Conservation (phyloP, 1,284 basidiomycete genomes). For the Malassezia obtusa region DNA sequence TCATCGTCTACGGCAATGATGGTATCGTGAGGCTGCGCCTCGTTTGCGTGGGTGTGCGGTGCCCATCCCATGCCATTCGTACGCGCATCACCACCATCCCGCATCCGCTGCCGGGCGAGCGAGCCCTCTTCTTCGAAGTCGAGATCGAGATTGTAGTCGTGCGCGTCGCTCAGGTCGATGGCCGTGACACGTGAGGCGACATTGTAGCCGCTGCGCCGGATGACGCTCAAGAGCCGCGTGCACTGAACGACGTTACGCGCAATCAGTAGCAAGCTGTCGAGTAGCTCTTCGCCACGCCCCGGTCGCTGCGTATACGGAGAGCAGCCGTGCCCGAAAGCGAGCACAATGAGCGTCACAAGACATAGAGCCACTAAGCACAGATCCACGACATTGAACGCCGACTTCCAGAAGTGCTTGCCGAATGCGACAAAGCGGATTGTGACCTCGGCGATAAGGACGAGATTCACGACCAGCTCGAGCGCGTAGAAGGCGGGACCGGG, state of each 20-base stretch:
- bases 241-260: slow-evolving; percentile 41
- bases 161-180: slow-evolving; percentile 36
- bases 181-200: slow-evolving; percentile 31
- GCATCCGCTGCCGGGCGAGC: slow-evolving; percentile 38
- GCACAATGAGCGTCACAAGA: slow-evolving; percentile 36
- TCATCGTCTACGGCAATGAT: slow-evolving; percentile 15
- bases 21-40: slow-evolving; percentile 3
- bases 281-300: slow-evolving; percentile 38
- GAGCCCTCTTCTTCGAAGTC: slow-evolving; percentile 44
- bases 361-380: slow-evolving; percentile 39
- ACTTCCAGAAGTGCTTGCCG: slow-evolving; percentile 47
- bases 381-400: slow-evolving; percentile 43
- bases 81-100: slow-evolving; percentile 34
- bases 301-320: slow-evolving; percentile 29
- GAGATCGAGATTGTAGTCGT: slow-evolving; percentile 36
- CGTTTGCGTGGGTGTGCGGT: neutral
- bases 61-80: slow-evolving; percentile 10
- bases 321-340: slow-evolving; percentile 45
- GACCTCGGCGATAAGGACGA: slow-evolving; percentile 42
- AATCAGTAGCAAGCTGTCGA: slow-evolving; percentile 43
- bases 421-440: slow-evolving; percentile 37
- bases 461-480: slow-evolving; percentile 40
- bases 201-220: slow-evolving; percentile 33
- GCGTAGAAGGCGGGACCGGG: slow-evolving; percentile 40
- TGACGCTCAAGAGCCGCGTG: slow-evolving; percentile 36